These are phyloP conservation scores for Alternaria triticina DNA, from an alignment of 2,329 filamentous ascomycete species.

Conservation along the genomic window DNA sequence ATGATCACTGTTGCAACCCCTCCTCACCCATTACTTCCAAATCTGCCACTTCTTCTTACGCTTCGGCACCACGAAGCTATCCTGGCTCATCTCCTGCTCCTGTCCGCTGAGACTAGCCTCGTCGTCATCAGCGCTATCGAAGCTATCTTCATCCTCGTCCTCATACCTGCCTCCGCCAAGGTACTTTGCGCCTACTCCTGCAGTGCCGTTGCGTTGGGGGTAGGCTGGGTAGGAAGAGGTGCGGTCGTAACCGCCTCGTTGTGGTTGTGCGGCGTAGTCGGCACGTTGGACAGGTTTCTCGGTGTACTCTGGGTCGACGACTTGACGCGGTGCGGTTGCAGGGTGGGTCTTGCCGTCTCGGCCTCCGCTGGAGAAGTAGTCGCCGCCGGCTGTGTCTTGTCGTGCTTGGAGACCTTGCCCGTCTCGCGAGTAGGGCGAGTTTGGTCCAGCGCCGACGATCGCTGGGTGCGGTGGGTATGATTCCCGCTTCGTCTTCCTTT, in stretches of 20 bases:
- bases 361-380: constrained; percentile 38
- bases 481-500: constrained; percentile 33
- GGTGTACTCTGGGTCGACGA: constrained; percentile 13
- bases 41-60: constrained; percentile 51
- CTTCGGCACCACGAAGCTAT: constrained; percentile 43
- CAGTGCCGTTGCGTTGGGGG: constrained; percentile 25
- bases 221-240: constrained; percentile 29
- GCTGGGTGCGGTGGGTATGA: constrained; percentile 46
- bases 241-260: constrained; percentile 28
- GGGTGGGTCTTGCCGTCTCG: constrained; percentile 22
- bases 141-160: constrained; percentile 39
- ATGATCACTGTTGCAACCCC: no score
- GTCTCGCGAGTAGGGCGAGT: constrained; percentile 39
- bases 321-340: constrained; percentile 7
- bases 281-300: constrained; percentile 19
- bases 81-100: constrained; percentile 39
- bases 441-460: constrained; percentile 44
- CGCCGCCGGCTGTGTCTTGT: constrained; percentile 33
- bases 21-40: constrained; percentile 28
- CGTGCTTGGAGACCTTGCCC: constrained; percentile 36
- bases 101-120: constrained; percentile 32
- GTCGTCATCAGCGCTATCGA: constrained; percentile 32
- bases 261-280: constrained; percentile 26
- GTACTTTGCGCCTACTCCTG: constrained; percentile 40
- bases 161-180: constrained; percentile 40